Percentiles rank a stretch among this genome's conserved stretches.
phyloP scores from a whole-genome alignment of 176 grass and related monocot species.

The Areca catechu region DNA sequence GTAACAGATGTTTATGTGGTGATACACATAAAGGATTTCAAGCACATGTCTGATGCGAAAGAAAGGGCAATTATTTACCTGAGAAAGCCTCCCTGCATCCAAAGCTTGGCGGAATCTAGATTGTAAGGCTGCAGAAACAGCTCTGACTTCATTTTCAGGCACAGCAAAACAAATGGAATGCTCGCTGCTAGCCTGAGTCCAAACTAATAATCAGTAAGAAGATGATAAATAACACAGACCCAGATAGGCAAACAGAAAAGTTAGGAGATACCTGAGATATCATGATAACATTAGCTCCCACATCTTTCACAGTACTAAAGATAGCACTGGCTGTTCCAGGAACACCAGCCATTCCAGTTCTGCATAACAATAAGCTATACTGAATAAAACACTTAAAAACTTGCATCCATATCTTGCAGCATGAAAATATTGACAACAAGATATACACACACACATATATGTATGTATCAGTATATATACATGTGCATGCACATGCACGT shows the following conservation, averaged over 20 bases:
- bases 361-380: constrained; percentile 23
- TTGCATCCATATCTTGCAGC: too few species aligned
- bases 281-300: constrained; percentile 99
- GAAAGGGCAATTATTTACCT: constrained; percentile 26
- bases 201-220: constrained; percentile 15
- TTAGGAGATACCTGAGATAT: constrained; percentile 75
- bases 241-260: constrained; percentile 12
- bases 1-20: too few species aligned
- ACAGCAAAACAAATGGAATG: constrained; percentile 98
- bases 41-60: too few species aligned
- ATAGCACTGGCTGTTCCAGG: constrained; percentile 91
- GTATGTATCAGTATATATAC: too few species aligned
- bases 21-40: too few species aligned
- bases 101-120: constrained; percentile 70
- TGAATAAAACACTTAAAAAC: too few species aligned
- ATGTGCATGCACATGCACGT: accelerated
- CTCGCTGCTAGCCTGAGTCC: constrained; percentile 82
- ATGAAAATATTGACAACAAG: constrained; percentile 6
- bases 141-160: constrained; percentile 83
- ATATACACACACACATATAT: not conserved
- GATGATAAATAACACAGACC: constrained; percentile 14
- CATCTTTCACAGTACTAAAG: constrained; percentile 82
- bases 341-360: constrained; percentile 99
- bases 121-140: constrained; percentile 64
- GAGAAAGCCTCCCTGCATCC: constrained; percentile 82